phyloP scores from a whole-genome alignment of 2,329 filamentous ascomycete genomes.

The Didymella exigua region DNA sequence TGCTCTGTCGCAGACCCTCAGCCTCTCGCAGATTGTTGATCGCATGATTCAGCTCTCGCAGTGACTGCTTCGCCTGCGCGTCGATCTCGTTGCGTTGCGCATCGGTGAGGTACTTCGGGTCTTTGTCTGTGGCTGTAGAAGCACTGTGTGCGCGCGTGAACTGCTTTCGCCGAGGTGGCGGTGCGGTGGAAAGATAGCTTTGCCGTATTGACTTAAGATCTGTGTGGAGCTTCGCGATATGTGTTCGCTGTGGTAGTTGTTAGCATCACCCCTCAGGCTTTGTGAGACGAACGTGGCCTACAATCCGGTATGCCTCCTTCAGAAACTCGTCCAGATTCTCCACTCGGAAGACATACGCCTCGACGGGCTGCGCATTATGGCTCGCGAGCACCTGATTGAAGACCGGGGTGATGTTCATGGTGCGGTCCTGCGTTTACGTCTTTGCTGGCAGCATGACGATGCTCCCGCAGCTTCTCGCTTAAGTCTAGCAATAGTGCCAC shows the following conservation, averaged over 20 bases:
- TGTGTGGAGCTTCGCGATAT: conserved; percentile 78
- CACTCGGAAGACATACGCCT: conserved; percentile 51
- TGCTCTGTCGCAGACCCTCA: conserved; percentile 79
- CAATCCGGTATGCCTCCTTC: conserved; percentile 92
- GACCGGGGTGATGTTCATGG: conserved; percentile 66
- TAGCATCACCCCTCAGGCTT: conserved; percentile 22
- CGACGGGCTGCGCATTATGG: conserved; percentile 60
- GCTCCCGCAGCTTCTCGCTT: conserved; percentile 34
- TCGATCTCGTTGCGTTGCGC: conserved; percentile 85
- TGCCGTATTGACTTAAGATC: conserved; percentile 85
- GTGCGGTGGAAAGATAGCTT: conserved; percentile 84
- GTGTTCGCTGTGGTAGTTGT: conserved; percentile 68
- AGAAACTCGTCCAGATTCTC: conserved; percentile 78
- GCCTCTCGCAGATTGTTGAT: conserved; percentile 81
- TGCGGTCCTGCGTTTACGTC: conserved; percentile 20
- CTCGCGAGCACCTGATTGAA: conserved; percentile 72
- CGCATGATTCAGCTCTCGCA: conserved; percentile 82
- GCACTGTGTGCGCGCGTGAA: conserved; percentile 47
- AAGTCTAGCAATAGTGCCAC: conserved; percentile 1
- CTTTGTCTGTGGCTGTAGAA: conserved; percentile 49
- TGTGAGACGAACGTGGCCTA: conserved; percentile 53
- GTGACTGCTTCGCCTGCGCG: conserved; percentile 80
- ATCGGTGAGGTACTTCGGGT: conserved; percentile 71
- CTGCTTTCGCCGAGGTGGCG: conserved; percentile 61
- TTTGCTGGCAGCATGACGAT: conserved; percentile 32